Evolutionary conservation across 2,329 filamentous ascomycete species (phyloP), one percentile per base, ranked within the genome.

Genomic region (Rhinocladiella mackenziei): DNA sequence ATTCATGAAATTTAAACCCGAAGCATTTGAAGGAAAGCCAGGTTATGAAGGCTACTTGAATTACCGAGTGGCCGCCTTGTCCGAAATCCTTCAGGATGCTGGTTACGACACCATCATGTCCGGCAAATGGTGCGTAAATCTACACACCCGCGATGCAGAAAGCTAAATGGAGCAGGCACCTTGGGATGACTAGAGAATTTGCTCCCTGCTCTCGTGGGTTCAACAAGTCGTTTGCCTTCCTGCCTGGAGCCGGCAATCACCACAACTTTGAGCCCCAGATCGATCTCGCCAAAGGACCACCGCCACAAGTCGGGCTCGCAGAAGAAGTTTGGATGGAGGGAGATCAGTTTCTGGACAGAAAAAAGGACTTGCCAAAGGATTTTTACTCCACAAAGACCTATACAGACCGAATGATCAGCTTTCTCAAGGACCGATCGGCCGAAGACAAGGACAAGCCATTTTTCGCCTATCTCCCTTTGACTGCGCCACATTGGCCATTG

Each of bases 401-500:
- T 13, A 26, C 23, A 2, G 34, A 39, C 26, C 20, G 40, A 18
- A 15, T 45, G 17, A 10, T 45, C 5, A 2, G 23, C 4, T 40
- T 6, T 17, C 13, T 45, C 2, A 28, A 23, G 4, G 42, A 31
- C 2, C 11, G 44, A 4, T 13, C 13, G 67, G 1, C 6, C 3
- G 13, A 28, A 10, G 25, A 42, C 11, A 19, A 43, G n/a, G 15
- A 43, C 10, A 14, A 33, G 15, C 44, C 44, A 5, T 47, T 47
- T 14, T 47, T 47, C 23, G 39, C 6, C 14, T 47, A 38, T 20
- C 23, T 47, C 2, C 75, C 78, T 2, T 82, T 80, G 57, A 77
- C 76, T 0, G 78, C 77, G 0, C 78, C 77, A 1, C 78, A 81
- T 52, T 82, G 78, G 78, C 78, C 78, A 1, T 62, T 82, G 3